Percentiles rank a stretch among this genome's conserved stretches.
Evolutionary conservation across 2,329 filamentous ascomycete genomes (phyloP).

Genomic region (Clarireedia hainanense): DNA sequence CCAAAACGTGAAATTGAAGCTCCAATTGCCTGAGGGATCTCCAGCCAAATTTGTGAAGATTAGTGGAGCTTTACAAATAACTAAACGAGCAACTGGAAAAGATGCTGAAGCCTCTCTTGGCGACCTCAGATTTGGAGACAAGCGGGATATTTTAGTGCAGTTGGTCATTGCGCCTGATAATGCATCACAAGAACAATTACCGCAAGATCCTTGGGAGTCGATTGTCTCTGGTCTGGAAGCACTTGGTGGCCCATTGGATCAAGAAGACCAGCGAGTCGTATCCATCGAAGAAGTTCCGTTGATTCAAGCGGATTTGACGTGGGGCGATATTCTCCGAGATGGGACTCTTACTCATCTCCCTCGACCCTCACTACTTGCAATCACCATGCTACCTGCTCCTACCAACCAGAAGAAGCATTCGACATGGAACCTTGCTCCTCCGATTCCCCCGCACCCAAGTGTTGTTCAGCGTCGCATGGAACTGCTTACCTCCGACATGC

Average conservation of each 20-base stretch:
- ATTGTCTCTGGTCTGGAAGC: constrained; percentile 94
- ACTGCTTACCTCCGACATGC: constrained; percentile 93
- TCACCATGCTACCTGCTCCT: constrained; percentile 79
- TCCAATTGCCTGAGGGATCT: constrained; percentile 89
- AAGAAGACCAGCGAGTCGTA: constrained; percentile 71
- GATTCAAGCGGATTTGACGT: constrained; percentile 88
- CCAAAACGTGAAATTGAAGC: constrained; percentile 93
- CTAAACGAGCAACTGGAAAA: constrained; percentile 87
- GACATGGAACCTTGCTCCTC: constrained; percentile 59
- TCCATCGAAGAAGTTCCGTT: constrained; percentile 93
- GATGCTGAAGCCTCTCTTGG: constrained; percentile 90
- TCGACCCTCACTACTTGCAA: constrained; percentile 82
- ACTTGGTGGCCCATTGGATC: constrained; percentile 77
- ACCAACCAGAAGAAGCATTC: constrained; percentile 52
- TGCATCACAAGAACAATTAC: constrained; percentile 67
- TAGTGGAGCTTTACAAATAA: constrained; percentile 90
- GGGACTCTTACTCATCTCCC: constrained; percentile 79
- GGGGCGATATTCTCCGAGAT: constrained; percentile 88
- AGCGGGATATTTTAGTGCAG: constrained; percentile 87
- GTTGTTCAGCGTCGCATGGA: constrained; percentile 98
- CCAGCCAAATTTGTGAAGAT: constrained; percentile 99
- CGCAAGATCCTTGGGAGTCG: constrained; percentile 93
- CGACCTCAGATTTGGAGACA: constrained; percentile 91
- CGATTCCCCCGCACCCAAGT: constrained; percentile 89
- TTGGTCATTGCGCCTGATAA: constrained; percentile 86